phyloP scores from a whole-genome alignment of 108 stramenopile species.

The Fragilariopsis cylindrus region DNA sequence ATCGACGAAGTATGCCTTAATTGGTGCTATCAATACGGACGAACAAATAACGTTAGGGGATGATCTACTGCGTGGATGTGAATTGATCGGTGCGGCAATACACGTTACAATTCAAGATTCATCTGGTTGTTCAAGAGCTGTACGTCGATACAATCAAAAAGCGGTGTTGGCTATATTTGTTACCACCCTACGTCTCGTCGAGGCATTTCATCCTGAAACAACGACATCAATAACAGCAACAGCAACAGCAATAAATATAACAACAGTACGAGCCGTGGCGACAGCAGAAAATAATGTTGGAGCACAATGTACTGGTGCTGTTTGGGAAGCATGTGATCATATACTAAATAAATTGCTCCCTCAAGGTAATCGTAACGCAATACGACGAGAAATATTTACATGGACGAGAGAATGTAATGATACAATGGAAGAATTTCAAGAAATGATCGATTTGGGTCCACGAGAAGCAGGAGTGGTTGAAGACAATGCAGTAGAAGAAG shows the following conservation, averaged over 20 bases:
- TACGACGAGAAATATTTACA: constrained; percentile 77
- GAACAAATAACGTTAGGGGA: constrained; percentile 48
- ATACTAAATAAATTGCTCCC: constrained; percentile 46
- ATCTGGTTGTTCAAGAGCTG: constrained; percentile 59
- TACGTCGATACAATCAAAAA: constrained; percentile 56
- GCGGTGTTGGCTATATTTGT: constrained; percentile 51
- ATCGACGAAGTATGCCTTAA: constrained; percentile 81
- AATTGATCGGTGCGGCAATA: constrained; percentile 59
- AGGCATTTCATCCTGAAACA: constrained; percentile 36
- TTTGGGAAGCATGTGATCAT: constrained; percentile 76
- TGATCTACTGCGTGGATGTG: constrained; percentile 68
- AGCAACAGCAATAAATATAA: background rate
- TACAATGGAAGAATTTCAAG: constrained; percentile 77
- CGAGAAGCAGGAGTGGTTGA: constrained; percentile 8
- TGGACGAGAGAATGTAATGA: constrained; percentile 80
- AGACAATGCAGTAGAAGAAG: constrained; percentile 25
- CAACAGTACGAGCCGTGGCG: constrained; percentile 14
- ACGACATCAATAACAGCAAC: background rate
- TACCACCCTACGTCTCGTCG: constrained; percentile 48
- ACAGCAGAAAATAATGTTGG: constrained; percentile 50
- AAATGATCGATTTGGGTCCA: constrained; percentile 62
- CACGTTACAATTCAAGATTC: constrained; percentile 47
- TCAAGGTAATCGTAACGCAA: constrained; percentile 71
- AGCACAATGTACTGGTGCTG: constrained; percentile 75
- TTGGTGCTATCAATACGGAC: constrained; percentile 49